Percentiles rank a stretch among this genome's conserved stretches.
Conservation (phyloP, 2,329 filamentous ascomycete genomes). For the Juglanconis sp. region DNA sequence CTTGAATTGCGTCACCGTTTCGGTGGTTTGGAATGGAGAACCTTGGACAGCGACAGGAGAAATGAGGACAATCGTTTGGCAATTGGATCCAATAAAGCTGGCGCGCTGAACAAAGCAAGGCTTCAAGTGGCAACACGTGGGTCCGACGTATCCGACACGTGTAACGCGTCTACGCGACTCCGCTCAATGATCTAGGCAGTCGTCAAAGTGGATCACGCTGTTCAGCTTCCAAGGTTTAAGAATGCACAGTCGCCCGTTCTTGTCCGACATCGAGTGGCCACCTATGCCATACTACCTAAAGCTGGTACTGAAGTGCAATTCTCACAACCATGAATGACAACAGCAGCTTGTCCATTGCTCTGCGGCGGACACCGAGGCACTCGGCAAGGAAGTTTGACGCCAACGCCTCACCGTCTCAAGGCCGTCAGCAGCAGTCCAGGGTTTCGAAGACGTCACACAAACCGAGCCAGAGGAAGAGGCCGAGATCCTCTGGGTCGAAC, state of each 20-base stretch:
- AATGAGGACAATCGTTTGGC: no score
- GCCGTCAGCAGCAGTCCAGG: not conserved
- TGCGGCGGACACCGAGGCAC: conserved; percentile 10
- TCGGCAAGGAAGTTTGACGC: not conserved
- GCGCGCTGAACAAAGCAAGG: no score
- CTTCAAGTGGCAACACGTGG: not conserved
- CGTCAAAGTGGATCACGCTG: not conserved
- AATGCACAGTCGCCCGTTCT: not conserved
- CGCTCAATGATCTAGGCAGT: not conserved
- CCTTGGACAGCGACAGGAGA: no score
- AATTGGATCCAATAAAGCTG: no score
- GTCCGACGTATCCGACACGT: conserved; percentile 8
- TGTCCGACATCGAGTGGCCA: not conserved
- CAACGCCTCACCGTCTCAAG: not conserved
- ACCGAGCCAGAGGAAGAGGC: conserved; percentile 9
- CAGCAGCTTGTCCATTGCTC: conserved; percentile 1
- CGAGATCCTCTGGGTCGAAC: not conserved
- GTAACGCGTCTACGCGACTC: conserved; percentile 9
- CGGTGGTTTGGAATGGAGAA: no score
- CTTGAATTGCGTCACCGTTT: no score
- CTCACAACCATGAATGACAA: not conserved
- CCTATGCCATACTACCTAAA: not conserved
- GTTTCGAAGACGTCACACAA: not conserved
- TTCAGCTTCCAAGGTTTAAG: not conserved
- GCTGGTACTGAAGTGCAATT: not conserved